Base-by-base conservation (phyloP, 495 filamentous ascomycete genomes). In the Neurospora sp. region DNA sequence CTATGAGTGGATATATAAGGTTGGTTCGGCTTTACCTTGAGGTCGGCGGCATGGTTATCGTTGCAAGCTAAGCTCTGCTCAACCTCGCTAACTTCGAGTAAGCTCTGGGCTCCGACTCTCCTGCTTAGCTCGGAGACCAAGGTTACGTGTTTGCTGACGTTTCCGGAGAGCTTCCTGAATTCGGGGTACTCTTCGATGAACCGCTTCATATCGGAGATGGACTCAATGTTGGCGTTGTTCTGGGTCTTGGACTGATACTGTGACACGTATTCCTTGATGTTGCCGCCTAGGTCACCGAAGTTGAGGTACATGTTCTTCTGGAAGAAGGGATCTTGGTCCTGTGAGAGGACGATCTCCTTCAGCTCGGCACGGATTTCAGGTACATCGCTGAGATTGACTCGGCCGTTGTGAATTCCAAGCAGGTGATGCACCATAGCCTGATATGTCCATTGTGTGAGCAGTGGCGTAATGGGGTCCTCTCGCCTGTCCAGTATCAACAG, bases 231-330 rank as follows among this genome's bases (percentile, higher is more conserved):
- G 80, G 92, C 92, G 77, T 90, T 97, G 75, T 89, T 96, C 78
- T 97, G 92, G 13, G 94, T 97, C 80, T 97, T 97, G 37, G 90
- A 92, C 77, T 98, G 96, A 79, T 97, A 98, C 75, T 98, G 96
- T 80, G 96, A 93, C 73, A 99, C 96, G 80, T 98, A 98, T 74
- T 98, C 94, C 80, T 98, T 98, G 81, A 98, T 98, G 79, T 97
- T 98, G 71, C 96, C 93, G 28, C 96, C 96, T 24, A 99, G 88
- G 75, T 99, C 96, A 54, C 96, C 96, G 81, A 98, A 99, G 78
- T 99, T 99, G 77, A 97, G 90, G 78, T 94, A 99, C 96, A 99
- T 98, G 81, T 99, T 99, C 84, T 97, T 98, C 83, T 98, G 97
- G 84, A 98, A 99, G 84, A 99, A 99, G 0, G 96, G 96, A 78